Conservation (phyloP, 306 rosid species). For the Medicago arabica region DNA sequence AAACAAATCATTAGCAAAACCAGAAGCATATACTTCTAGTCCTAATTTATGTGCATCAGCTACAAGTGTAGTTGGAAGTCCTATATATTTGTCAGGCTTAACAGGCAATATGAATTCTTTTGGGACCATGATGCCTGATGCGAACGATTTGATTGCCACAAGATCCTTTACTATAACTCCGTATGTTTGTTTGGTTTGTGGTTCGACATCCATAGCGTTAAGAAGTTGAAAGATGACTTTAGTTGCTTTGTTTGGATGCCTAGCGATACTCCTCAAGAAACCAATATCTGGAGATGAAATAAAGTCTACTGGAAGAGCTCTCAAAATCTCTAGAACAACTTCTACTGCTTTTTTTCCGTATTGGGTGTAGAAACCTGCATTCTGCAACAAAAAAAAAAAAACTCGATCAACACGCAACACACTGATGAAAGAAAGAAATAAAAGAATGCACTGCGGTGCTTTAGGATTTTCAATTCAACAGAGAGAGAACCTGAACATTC, state of each 20-base stretch:
- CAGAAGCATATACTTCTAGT: constrained; percentile 82
- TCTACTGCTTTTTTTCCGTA: constrained; percentile 42
- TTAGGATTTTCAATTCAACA: constrained; percentile 25
- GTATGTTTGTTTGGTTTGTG: constrained; percentile 60
- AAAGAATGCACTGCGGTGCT: constrained; percentile 12
- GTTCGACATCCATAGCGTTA: constrained; percentile 51
- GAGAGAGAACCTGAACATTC: constrained; percentile 60
- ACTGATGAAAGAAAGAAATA: not conserved
- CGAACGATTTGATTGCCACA: constrained; percentile 57
- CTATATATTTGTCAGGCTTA: constrained; percentile 57
- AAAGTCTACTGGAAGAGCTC: constrained; percentile 37
- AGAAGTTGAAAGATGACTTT: constrained; percentile 74
- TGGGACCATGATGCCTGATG: constrained; percentile 85
- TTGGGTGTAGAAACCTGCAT: constrained; percentile 63
- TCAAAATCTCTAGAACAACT: constrained; percentile 44
- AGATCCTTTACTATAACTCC: constrained; percentile 61
- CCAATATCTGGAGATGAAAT: constrained; percentile 78
- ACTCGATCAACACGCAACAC: constrained; percentile 13
- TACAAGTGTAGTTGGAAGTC: constrained; percentile 63
- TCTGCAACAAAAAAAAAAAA: constrained; percentile 50
- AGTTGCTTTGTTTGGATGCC: constrained; percentile 49
- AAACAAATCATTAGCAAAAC: constrained; percentile 72
- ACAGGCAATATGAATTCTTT: constrained; percentile 76
- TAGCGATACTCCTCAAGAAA: constrained; percentile 65
- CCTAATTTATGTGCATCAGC: constrained; percentile 82